A percentile compares a stretch with the other conserved stretches of the same genome.
Conservation (phyloP, 2,329 filamentous ascomycete genomes). For the Dothiorella sarmentorum region DNA sequence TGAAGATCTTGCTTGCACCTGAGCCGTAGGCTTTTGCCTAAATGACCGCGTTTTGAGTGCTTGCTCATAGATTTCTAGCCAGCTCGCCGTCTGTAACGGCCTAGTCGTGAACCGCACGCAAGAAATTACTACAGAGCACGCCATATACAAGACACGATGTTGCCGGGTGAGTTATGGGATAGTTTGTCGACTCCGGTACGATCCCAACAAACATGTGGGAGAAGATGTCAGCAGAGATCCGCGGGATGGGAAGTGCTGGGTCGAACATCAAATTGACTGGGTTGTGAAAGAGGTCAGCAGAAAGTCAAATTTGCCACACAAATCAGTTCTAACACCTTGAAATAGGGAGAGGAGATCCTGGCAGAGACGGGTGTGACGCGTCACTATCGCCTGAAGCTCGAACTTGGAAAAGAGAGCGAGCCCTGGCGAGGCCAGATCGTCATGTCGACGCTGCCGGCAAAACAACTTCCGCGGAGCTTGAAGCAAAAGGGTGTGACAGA, state of each 20-base stretch:
- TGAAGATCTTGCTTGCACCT: conserved; percentile 25
- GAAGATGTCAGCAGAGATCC: conserved; percentile 15
- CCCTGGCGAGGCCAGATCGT: conserved; percentile 17
- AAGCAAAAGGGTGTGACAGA: background rate
- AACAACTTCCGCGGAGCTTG: background rate
- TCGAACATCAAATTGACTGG: conserved; percentile 20
- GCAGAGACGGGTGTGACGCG: conserved; percentile 19
- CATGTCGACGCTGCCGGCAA: conserved; percentile 4
- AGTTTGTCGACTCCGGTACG: conserved; percentile 20
- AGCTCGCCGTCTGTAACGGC: conserved; percentile 49
- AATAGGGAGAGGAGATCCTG: too few species aligned
- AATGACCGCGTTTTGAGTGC: background rate
- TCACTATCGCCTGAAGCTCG: conserved; percentile 18
- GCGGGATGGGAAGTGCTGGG: conserved; percentile 19
- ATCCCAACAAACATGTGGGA: conserved; percentile 17
- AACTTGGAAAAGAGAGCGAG: conserved; percentile 9
- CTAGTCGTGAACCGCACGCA: conserved; percentile 47
- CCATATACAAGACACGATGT: conserved; percentile 33
- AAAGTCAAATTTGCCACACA: background rate
- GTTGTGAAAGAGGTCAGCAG: conserved; percentile 20
- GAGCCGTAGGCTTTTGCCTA: conserved; percentile 33
- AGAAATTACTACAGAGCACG: conserved; percentile 33
- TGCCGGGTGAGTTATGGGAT: conserved; percentile 21
- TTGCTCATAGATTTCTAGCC: conserved; percentile 19
- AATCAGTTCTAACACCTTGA: too few species aligned